phyloP scores from a whole-genome alignment of 306 rosid genomes.

The Biancaea sappan region DNA sequence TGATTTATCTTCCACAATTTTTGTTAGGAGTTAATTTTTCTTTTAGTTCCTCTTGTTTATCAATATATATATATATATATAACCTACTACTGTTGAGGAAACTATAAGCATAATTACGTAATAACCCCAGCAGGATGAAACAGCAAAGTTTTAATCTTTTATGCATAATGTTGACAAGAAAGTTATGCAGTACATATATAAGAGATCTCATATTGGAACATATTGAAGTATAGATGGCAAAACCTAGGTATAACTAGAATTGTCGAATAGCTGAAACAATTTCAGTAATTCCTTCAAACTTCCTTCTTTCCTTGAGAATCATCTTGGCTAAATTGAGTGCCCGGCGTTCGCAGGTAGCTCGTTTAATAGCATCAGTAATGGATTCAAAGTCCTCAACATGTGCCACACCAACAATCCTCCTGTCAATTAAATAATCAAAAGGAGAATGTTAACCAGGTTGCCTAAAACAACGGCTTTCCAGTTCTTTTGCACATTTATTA shows the following conservation, averaged over 20 bases:
- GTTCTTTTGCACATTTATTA: background rate
- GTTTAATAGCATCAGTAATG: conserved; percentile 57
- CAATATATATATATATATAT: too few relatives aligned
- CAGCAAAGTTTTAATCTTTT: background rate
- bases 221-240: background rate
- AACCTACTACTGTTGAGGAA: too few relatives aligned
- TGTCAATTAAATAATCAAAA: conserved; percentile 36
- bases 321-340: conserved; percentile 74
- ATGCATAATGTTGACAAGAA: background rate
- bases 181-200: conserved; percentile 24
- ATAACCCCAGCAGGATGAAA: background rate
- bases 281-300: conserved; percentile 55
- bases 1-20: too few relatives aligned
- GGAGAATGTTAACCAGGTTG: conserved; percentile 8
- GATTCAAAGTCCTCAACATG: conserved; percentile 93
- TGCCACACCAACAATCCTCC: conserved; percentile 92
- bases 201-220: background rate
- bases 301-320: conserved; percentile 77
- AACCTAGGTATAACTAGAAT: conserved; percentile 37
- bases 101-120: background rate
- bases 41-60: too few relatives aligned
- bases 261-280: conserved; percentile 61
- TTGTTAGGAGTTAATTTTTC: too few relatives aligned
- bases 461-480: background rate
- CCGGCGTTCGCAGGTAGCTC: conserved; percentile 69